phyloP scores from a whole-genome alignment of 1,139 yeast genomes.

The Suhomyces taliae region DNA sequence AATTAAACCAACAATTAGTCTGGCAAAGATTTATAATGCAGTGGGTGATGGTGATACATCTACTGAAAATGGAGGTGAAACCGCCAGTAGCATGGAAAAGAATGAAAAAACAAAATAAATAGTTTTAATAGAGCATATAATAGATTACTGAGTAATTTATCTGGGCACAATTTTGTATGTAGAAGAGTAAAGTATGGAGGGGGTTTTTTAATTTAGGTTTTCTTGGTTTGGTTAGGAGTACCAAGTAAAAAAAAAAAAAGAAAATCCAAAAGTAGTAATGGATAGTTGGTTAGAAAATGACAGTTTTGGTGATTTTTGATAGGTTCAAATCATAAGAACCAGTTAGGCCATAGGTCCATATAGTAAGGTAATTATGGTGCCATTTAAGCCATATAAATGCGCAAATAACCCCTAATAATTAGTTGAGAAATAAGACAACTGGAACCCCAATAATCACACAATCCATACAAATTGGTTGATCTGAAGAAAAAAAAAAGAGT shows the following conservation, averaged over 20 bases:
- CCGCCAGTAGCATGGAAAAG: conserved; percentile 9
- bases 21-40: conserved; percentile 6
- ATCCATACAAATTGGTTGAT: too few relatives aligned
- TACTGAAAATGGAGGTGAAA: conserved; percentile 4
- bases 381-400: too few relatives aligned
- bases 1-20: not conserved
- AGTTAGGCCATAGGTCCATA: too few relatives aligned
- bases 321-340: too few relatives aligned
- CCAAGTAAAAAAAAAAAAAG: not conserved
- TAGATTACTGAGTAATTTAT: not conserved
- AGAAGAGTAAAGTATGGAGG: not conserved
- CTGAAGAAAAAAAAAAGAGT: too few relatives aligned
- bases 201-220: not conserved
- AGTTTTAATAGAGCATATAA: conserved; percentile 1
- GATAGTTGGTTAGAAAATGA: too few relatives aligned
- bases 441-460: too few relatives aligned
- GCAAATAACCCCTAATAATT: too few relatives aligned
- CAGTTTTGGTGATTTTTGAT: too few relatives aligned
- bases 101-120: conserved; percentile 1
- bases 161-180: not conserved
- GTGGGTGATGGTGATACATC: conserved; percentile 9
- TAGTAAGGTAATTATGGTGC: too few relatives aligned
- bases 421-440: too few relatives aligned
- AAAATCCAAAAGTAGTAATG: too few relatives aligned
- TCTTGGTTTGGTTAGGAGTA: not conserved